Evolutionary conservation across 306 rosid genomes (phyloP).

Genomic region (Prosopis cineraria): DNA sequence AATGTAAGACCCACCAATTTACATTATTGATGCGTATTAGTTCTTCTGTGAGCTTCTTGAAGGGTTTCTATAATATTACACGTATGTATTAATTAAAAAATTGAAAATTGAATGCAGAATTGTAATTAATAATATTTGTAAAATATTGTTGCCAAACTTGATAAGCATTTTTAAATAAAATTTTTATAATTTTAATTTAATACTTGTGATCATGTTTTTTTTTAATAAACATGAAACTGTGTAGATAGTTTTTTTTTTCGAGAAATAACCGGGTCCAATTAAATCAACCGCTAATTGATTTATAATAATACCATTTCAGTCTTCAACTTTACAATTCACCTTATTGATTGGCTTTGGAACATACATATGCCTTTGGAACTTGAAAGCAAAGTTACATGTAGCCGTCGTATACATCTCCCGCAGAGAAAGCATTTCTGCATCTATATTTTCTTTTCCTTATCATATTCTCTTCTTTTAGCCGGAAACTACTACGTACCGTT

Average conservation of each 20-base stretch:
- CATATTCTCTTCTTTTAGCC: conserved; percentile 27
- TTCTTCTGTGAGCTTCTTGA: background rate
- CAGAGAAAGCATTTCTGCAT: background rate
- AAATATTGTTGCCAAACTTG: background rate
- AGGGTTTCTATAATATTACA: background rate
- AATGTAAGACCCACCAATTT: background rate
- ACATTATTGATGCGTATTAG: background rate
- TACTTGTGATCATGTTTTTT: background rate
- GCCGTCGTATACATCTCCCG: conserved; percentile 35
- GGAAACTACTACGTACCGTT: conserved; percentile 26
- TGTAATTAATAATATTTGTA: background rate
- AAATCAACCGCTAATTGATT: background rate
- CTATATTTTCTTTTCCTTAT: background rate
- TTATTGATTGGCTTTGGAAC: background rate
- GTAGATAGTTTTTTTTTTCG: background rate
- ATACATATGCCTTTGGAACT: conserved; percentile 51
- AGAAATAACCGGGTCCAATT: background rate
- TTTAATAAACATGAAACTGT: background rate
- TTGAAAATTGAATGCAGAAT: background rate
- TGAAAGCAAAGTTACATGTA: conserved; percentile 44
- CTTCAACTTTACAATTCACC: background rate
- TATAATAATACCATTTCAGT: background rate
- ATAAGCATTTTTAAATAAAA: background rate
- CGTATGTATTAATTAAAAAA: background rate
- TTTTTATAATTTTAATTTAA: background rate